Evolutionary conservation across 163 green algal genomes (phyloP).

Genomic region (Volvox carteri): DNA sequence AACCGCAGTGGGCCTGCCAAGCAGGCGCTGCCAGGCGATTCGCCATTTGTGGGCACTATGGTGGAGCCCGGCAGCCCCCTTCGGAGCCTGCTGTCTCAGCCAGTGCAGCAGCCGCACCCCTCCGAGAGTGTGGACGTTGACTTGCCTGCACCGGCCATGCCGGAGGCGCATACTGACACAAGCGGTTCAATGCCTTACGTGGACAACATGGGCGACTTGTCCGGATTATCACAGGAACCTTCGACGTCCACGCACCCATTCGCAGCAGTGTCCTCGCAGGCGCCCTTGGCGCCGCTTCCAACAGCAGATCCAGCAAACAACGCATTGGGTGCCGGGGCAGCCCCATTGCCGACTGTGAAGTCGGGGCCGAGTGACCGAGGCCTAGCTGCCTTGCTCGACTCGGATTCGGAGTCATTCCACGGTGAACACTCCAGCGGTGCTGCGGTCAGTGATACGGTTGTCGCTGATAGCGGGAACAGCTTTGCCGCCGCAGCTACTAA

Average conservation of each 20-base stretch:
- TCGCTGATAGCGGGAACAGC: neutral
- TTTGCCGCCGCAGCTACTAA: neutral
- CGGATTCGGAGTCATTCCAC: slow-evolving; percentile 3
- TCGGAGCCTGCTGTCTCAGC: neutral
- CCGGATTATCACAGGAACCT: neutral
- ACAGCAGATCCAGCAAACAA: neutral
- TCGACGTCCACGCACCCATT: neutral
- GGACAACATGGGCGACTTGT: slow-evolving; percentile 4
- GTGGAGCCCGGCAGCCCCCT: neutral
- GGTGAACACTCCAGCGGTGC: neutral
- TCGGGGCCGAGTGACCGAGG: neutral
- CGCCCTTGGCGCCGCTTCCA: neutral
- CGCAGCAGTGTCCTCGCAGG: neutral
- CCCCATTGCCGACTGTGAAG: neutral
- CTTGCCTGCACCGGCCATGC: neutral
- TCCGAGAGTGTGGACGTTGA: neutral
- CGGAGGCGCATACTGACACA: neutral
- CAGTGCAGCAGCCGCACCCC: neutral
- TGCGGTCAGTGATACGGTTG: neutral
- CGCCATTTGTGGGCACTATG: neutral
- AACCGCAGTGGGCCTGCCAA: neutral
- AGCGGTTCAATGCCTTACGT: slow-evolving; percentile 26
- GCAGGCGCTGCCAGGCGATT: neutral
- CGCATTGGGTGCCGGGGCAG: neutral
- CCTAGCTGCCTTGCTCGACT: slow-evolving; percentile 28